These are phyloP conservation scores for Solanum hybrid DNA, from an alignment of 305 asterid genomes.

Conservation along the genomic window DNA sequence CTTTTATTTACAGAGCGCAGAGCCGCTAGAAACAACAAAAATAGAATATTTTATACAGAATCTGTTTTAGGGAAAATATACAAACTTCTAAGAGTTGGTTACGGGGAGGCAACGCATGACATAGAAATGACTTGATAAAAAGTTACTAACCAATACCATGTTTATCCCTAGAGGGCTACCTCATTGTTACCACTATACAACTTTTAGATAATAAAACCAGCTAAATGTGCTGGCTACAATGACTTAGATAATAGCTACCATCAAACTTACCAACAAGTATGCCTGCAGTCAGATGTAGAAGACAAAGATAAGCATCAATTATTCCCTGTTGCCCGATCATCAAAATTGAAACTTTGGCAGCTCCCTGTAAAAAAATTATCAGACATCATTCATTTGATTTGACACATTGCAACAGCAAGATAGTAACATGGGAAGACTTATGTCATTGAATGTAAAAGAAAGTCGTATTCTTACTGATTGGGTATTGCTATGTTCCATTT, in stretches of 20 bases:
- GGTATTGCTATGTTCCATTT: constrained; percentile 96
- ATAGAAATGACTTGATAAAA: too few relatives aligned
- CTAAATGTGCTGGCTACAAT: background rate
- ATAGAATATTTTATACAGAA: background rate
- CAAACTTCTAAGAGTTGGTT: too few relatives aligned
- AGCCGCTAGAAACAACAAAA: background rate
- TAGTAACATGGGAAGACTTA: too few relatives aligned
- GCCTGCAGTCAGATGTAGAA: constrained; percentile 97
- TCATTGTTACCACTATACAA: too few relatives aligned
- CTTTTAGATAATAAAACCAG: too few relatives aligned
- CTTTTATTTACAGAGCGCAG: too few relatives aligned
- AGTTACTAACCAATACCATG: too few relatives aligned
- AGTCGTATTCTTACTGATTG: constrained; percentile 65
- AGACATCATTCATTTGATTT: too few relatives aligned
- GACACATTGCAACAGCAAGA: too few relatives aligned
- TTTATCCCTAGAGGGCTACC: too few relatives aligned
- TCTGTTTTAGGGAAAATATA: too few relatives aligned
- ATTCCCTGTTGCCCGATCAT: constrained; percentile 98
- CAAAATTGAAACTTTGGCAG: constrained; percentile 96
- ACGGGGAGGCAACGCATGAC: too few relatives aligned
- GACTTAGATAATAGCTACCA: background rate
- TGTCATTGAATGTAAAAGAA: background rate
- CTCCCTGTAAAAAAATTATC: constrained; percentile 46
- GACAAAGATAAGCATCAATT: constrained; percentile 98
- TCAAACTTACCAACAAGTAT: constrained; percentile 77